Percentiles rank a stretch among this genome's conserved stretches.
Conservation (phyloP, 2,329 filamentous ascomycete species). For the Trichoderma sp. region DNA sequence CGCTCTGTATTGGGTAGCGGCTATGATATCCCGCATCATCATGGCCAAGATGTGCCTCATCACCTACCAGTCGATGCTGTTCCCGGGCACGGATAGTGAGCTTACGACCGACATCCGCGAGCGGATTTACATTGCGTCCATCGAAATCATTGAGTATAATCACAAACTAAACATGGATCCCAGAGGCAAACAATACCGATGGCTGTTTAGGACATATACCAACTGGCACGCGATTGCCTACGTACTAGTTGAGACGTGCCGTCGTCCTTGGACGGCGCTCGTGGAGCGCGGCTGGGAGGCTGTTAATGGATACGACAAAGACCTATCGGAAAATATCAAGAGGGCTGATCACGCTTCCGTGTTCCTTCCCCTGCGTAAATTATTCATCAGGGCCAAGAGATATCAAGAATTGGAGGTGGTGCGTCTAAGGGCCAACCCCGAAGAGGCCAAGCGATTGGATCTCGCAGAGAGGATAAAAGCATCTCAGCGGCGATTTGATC, state of each 20-base stretch:
- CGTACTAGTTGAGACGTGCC: conserved; percentile 45
- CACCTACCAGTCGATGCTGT: conserved; percentile 70
- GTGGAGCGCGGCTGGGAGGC: conserved; percentile 51
- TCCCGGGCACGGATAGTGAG: conserved; percentile 53
- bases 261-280: conserved; percentile 48
- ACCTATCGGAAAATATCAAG: conserved; percentile 44
- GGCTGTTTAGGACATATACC: conserved; percentile 51
- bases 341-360: conserved; percentile 47
- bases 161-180: conserved; percentile 61
- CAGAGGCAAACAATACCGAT: conserved; percentile 45
- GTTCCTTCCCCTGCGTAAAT: conserved; percentile 52
- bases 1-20: conserved; percentile 64
- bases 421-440: conserved; percentile 47
- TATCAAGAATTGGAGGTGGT: conserved; percentile 51
- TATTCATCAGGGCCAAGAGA: conserved; percentile 51
- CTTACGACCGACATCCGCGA: conserved; percentile 63
- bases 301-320: conserved; percentile 39
- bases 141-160: conserved; percentile 71
- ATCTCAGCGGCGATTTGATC: conserved; percentile 46
- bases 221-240: conserved; percentile 53
- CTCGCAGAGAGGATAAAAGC: conserved; percentile 45
- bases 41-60: conserved; percentile 77
- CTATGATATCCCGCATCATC: conserved; percentile 66
- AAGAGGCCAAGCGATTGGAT: conserved; percentile 50
- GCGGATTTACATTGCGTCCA: conserved; percentile 66